Evolutionary conservation across 352 stramenopile genomes (phyloP).

Genomic region (Phytophthora tentaculata): DNA sequence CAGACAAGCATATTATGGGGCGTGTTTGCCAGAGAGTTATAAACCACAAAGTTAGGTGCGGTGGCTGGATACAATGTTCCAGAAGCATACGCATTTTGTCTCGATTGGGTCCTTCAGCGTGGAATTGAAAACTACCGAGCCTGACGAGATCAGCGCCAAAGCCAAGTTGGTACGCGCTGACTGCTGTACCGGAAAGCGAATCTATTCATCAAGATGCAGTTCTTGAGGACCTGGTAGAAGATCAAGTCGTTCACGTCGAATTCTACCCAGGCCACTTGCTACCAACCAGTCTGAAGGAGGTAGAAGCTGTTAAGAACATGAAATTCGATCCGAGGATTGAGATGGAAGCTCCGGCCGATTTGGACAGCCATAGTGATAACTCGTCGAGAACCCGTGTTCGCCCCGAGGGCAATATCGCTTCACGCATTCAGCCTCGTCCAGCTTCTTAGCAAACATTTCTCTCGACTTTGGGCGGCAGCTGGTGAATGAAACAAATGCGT

Average conservation of each 20-base stretch:
- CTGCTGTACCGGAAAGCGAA: not conserved
- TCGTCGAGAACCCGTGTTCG: conserved; percentile 4
- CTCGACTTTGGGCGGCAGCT: conserved; percentile 16
- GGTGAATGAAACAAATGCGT: conserved; percentile 14
- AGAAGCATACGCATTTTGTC: no score
- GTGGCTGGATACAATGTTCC: not conserved
- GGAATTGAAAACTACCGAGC: conserved; percentile 19
- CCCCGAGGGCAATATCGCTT: conserved; percentile 6
- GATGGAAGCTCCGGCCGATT: conserved; percentile 3
- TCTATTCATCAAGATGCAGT: not conserved
- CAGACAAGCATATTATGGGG: not conserved
- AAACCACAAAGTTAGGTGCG: not conserved
- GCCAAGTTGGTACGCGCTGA: not conserved
- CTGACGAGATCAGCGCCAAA: conserved; percentile 1
- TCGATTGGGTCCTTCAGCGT: conserved; percentile 10
- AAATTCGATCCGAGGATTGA: conserved; percentile 7
- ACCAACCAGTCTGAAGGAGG: conserved; percentile 4
- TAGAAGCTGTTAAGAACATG: conserved; percentile 15
- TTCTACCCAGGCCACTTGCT: conserved; percentile 8
- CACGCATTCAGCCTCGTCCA: conserved; percentile 7
- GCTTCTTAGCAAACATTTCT: conserved; percentile 4
- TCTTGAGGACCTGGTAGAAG: conserved; percentile 7
- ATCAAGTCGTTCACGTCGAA: not conserved
- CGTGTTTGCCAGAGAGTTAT: not conserved
- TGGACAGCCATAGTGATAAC: conserved; percentile 7